Evolutionary conservation across 148 eudicot species (phyloP).

Genomic region (Chenopodium quinoa): DNA sequence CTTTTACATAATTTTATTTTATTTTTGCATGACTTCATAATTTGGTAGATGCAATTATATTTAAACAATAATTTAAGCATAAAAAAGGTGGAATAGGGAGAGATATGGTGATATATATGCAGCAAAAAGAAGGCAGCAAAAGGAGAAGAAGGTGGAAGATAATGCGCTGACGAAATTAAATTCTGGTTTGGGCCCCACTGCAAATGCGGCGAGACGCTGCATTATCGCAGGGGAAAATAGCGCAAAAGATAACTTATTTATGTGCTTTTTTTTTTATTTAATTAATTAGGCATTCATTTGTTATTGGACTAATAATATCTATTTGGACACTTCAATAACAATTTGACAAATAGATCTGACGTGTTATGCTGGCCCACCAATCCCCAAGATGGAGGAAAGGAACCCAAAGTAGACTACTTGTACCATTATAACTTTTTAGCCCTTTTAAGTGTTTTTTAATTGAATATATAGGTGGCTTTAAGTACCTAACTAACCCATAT

Average conservation of each 20-base stretch:
- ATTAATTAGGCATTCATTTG: background rate
- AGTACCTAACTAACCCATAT: background rate
- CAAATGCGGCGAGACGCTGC: conserved; percentile 24
- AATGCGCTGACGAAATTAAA: conserved; percentile 16
- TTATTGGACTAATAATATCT: background rate
- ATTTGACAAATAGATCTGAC: conserved; percentile 14
- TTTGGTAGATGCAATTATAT: no score
- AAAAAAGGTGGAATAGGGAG: background rate
- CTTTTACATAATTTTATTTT: no score
- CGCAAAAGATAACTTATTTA: no score
- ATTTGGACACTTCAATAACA: background rate
- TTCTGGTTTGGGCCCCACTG: conserved; percentile 16
- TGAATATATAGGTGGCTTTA: background rate
- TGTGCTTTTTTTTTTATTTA: no score
- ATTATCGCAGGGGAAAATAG: background rate
- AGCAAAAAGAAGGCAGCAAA: conserved; percentile 6
- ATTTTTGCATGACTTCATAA: no score
- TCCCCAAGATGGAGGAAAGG: conserved; percentile 23
- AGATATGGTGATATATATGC: background rate
- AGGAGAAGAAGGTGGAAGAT: background rate
- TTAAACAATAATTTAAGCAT: no score
- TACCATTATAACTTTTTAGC: background rate
- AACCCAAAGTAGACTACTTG: background rate
- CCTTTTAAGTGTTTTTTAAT: background rate
- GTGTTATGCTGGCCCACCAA: conserved; percentile 9